phyloP scores from a whole-genome alignment of 331 rosid genomes.

The Dryas integrifolia region DNA sequence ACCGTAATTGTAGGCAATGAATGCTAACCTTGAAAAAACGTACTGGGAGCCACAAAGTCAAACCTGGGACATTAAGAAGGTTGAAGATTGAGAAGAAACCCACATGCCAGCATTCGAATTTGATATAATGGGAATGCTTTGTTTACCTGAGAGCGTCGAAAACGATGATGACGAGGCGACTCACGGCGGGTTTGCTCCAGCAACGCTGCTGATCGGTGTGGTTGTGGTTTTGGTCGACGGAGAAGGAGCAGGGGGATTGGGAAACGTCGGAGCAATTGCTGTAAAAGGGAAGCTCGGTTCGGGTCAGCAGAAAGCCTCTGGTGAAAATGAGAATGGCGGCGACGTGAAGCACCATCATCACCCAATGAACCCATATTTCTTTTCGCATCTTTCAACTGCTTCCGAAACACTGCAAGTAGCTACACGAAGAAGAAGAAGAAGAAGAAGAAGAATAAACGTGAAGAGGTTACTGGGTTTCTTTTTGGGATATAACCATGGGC shows the following conservation, averaged over 20 bases:
- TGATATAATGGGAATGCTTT: not conserved
- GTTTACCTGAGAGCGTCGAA: conserved; percentile 76
- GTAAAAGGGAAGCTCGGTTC: conserved; percentile 83
- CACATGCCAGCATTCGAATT: not conserved
- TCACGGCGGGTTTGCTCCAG: conserved; percentile 71
- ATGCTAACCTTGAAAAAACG: conserved; percentile 63
- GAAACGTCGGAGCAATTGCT: conserved; percentile 69
- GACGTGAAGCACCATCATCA: conserved; percentile 52
- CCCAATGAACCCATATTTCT: conserved; percentile 65
- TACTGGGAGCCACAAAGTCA: conserved; percentile 90
- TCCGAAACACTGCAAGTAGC: not conserved
- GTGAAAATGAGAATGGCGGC: conserved; percentile 67
- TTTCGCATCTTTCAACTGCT: conserved; percentile 9
- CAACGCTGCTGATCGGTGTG: conserved; percentile 32
- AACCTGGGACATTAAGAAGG: conserved; percentile 43
- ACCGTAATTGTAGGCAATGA: not conserved
- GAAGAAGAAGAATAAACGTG: not conserved
- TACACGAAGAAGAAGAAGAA: not conserved
- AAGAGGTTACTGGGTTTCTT: not conserved
- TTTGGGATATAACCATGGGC: not conserved
- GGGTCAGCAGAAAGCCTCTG: conserved; percentile 82
- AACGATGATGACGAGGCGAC: conserved; percentile 63
- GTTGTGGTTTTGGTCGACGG: not conserved
- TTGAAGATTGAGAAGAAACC: not conserved
- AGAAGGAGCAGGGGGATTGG: conserved; percentile 55